phyloP scores from a whole-genome alignment of 495 filamentous ascomycete species.

The Aspergillus indologenus region DNA sequence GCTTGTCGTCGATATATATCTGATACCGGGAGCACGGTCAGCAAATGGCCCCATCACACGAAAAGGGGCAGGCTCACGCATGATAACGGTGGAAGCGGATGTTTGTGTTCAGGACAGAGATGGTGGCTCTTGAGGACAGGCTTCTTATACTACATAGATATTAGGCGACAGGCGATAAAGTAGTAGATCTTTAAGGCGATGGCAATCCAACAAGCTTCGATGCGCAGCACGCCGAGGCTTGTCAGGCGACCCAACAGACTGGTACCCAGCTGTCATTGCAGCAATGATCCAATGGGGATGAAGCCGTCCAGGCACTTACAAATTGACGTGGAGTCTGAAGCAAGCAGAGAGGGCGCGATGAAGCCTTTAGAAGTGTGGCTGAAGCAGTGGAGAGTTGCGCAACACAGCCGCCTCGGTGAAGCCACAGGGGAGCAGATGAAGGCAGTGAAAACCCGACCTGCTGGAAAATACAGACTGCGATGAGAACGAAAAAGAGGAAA shows the following conservation, averaged over 20 bases:
- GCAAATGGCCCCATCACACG: not conserved
- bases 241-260: not conserved
- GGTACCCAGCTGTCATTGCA: not conserved
- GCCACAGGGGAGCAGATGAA: not conserved
- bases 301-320: not conserved
- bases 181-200: not conserved
- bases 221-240: not conserved
- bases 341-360: not conserved
- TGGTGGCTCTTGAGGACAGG: no score
- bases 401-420: not conserved
- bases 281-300: not conserved
- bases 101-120: not conserved
- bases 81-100: not conserved
- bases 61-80: conserved; percentile 3
- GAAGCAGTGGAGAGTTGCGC: not conserved
- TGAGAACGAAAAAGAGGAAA: not conserved
- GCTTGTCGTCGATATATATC: conserved; percentile 47
- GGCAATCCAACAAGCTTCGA: not conserved
- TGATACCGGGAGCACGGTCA: conserved; percentile 16
- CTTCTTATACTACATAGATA: not conserved
- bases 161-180: not conserved
- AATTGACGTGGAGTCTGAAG: not conserved
- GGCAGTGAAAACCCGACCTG: not conserved
- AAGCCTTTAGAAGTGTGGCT: not conserved
- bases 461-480: not conserved